phyloP scores from a whole-genome alignment of 805 yeast genomes.

The Candida maris region DNA sequence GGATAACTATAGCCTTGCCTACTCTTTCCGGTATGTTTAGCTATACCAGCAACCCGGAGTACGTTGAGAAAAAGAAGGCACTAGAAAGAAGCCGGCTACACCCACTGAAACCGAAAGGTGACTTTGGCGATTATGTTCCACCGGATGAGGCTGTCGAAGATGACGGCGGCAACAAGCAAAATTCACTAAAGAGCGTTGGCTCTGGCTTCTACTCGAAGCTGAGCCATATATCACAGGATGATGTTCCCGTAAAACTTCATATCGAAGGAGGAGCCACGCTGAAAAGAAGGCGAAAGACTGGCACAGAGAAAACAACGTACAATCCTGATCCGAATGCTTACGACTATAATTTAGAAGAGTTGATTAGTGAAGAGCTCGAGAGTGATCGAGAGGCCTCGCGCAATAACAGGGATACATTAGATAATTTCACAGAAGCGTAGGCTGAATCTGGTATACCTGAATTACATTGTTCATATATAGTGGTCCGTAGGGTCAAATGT shows the following conservation, averaged over 20 bases:
- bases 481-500: constrained; percentile 5
- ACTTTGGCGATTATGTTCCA: constrained; percentile 24
- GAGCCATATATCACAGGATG: constrained; percentile 24
- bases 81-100: constrained; percentile 4
- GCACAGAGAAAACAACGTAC: not conserved
- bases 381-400: constrained; percentile 20
- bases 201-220: constrained; percentile 25
- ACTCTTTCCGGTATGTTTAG: constrained; percentile 26
- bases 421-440: constrained; percentile 8
- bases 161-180: constrained; percentile 2
- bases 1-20: constrained; percentile 25
- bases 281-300: constrained; percentile 16
- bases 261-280: constrained; percentile 17
- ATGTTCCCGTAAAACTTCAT: constrained; percentile 29
- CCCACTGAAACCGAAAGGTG: not conserved
- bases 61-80: constrained; percentile 14
- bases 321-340: constrained; percentile 39
- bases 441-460: not conserved
- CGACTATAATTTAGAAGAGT: constrained; percentile 47
- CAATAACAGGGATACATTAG: constrained; percentile 1
- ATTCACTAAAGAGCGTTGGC: constrained; percentile 13
- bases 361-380: constrained; percentile 35
- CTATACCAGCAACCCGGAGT: constrained; percentile 27
- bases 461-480: not conserved
- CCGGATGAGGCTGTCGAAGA: constrained; percentile 27